phyloP scores from a whole-genome alignment of 768 basidiomycete genomes.

The Lactarius trivialis region DNA sequence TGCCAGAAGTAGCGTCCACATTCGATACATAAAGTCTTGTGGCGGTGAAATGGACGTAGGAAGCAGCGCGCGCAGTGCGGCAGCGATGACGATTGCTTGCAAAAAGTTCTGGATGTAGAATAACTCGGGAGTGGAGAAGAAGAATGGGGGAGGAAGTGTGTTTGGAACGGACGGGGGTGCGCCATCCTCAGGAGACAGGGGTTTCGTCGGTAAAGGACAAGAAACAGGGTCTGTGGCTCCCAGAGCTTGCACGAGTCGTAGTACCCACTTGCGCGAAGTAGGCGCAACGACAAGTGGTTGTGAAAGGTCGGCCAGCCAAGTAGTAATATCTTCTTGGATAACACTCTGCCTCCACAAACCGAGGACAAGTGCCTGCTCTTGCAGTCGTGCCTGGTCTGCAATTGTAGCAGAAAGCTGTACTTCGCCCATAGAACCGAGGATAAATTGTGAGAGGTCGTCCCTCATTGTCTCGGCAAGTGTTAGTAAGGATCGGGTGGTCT shows the following conservation, averaged over 20 bases:
- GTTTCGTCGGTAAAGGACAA: conserved; percentile 23
- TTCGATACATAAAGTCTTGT: conserved; percentile 45
- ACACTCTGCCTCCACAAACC: conserved; percentile 40
- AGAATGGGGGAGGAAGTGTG: conserved; percentile 56
- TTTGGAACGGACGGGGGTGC: conserved; percentile 30
- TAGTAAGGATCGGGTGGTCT: conserved; percentile 43
- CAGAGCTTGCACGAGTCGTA: conserved; percentile 42
- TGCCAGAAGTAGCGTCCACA: conserved; percentile 58
- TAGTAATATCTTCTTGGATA: conserved; percentile 27
- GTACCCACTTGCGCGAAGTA: conserved; percentile 37
- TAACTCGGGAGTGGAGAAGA: conserved; percentile 50
- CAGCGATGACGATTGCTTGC: conserved; percentile 62
- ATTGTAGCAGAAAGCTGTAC: conserved; percentile 46
- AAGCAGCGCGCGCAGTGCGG: conserved; percentile 51
- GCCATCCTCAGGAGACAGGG: conserved; percentile 10
- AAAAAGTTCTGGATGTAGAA: conserved; percentile 60
- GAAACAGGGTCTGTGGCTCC: conserved; percentile 37
- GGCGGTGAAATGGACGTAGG: conserved; percentile 27
- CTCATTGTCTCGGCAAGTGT: conserved; percentile 58
- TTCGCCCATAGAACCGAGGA: conserved; percentile 63
- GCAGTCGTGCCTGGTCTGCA: conserved; percentile 43
- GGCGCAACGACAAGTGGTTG: conserved; percentile 18
- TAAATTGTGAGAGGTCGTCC: conserved; percentile 57
- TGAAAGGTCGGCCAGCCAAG: conserved; percentile 25
- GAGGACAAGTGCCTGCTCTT: conserved; percentile 50